Base-by-base conservation (phyloP, 192 early-diverging fungal genomes). In the Diversispora eburnea region DNA sequence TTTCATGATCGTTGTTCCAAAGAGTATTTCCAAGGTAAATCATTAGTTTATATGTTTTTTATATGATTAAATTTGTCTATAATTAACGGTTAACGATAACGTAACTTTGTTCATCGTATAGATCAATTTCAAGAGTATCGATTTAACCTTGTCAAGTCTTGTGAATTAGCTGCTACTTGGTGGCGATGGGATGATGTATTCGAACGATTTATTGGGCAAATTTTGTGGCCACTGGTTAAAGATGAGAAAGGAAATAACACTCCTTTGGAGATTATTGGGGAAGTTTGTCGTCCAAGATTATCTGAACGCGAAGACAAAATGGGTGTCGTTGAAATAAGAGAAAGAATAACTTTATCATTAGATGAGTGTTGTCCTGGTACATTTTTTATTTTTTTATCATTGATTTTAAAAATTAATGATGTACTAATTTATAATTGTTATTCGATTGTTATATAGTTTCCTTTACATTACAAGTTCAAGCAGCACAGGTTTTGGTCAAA, bases 111-210 rank as follows among this genome's bases (percentile, higher is more conserved):
- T 17, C n/a, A 10, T 54, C n/a, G 8, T 45, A 17, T 17, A 64
- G 62, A 42, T 42, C 7, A 64, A 43, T 64, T 64, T 64, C 62
- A 64, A 41, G 62, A 64, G 39, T 64, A 64, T 41, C 62, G 62
- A 7, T 64, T 43, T n/a, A 64, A 64, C n/a, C 62, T 64, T 39
- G 17, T 64, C 15, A 64, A 64, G 41, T 64, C 62, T 64, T 64
- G 9, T 64, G 62, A 64, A 45, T 64, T 64, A 45, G 43, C 43
- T 45, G 62, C 62, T n/a, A 10, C 8, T 64, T 64, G 62, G 62
- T 43, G 62, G 15, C 19, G 25, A 5, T 64, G 62, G 62, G 41
- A 39, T 17, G 62, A 64, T 19, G 17, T 64, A 12, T 41, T 17
- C 19, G 22, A 25, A 41, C 39, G 43, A 43, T n/a, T 42, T 3